Percentiles rank a stretch among this genome's conserved stretches.
These are phyloP conservation scores for Capsella bursapastoris DNA, from an alignment of 345 rosid species.

Conservation along the genomic window DNA sequence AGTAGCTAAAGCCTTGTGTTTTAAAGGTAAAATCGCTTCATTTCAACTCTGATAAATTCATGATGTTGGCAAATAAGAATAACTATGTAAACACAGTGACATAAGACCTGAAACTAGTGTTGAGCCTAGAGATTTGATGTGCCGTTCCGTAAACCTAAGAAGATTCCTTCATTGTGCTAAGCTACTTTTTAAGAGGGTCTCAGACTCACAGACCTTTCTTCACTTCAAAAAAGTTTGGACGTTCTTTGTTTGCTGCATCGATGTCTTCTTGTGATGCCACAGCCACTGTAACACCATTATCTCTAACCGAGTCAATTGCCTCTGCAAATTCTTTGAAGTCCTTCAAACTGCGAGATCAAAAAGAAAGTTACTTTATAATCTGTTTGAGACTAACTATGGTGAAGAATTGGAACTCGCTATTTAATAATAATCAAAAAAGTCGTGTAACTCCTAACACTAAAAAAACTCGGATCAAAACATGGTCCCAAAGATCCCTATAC, in stretches of 20 bases:
- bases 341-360: slow-evolving; percentile 54
- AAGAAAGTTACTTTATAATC: slow-evolving; percentile 1
- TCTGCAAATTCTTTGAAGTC: slow-evolving; percentile 86
- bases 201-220: slow-evolving; percentile 63
- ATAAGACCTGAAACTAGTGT: neutral
- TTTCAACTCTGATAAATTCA: slow-evolving; percentile 13
- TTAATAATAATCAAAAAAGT: neutral
- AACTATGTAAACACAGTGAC: neutral
- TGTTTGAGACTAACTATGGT: neutral
- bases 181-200: neutral
- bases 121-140: slow-evolving; percentile 16
- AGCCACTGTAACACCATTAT: slow-evolving; percentile 71
- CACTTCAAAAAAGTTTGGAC: slow-evolving; percentile 60
- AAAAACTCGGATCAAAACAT: slow-evolving; percentile 8
- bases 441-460: neutral
- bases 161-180: neutral
- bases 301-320: slow-evolving; percentile 66
- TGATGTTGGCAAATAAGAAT: neutral
- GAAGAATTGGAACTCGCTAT: neutral
- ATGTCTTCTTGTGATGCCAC: slow-evolving; percentile 87
- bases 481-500: slow-evolving; percentile 2
- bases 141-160: slow-evolving; percentile 19
- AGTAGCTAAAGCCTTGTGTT: slow-evolving; percentile 9
- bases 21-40: neutral
- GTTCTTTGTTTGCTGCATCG: slow-evolving; percentile 70